These are phyloP conservation scores for Pseudopithomyces chartarum DNA, from an alignment of 2,329 filamentous ascomycete genomes.

Conservation along the genomic window DNA sequence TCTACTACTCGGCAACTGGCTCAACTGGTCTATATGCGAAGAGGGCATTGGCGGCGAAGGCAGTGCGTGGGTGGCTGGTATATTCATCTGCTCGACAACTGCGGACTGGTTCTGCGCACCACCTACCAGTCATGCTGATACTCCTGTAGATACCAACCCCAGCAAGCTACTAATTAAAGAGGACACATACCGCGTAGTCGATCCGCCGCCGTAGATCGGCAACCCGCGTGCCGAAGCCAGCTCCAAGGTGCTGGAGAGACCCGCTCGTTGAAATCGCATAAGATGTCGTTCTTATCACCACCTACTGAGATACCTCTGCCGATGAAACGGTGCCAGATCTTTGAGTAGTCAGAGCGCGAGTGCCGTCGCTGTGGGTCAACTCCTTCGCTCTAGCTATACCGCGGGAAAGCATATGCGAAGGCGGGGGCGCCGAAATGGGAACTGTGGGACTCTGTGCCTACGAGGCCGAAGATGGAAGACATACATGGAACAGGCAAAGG, in stretches of 20 bases:
- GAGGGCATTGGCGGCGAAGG: no score
- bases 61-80: no score
- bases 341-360: not conserved
- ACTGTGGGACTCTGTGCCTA: constrained; percentile 20
- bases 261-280: not conserved
- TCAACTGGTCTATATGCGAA: no score
- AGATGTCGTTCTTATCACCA: not conserved
- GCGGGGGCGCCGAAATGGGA: constrained; percentile 25
- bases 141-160: no score
- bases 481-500: constrained; percentile 34
- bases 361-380: constrained; percentile 13
- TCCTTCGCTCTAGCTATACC: constrained; percentile 14
- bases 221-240: not conserved
- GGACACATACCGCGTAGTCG: no score
- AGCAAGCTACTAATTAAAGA: no score
- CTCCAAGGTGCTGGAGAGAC: not conserved
- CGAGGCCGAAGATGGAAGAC: constrained; percentile 17
- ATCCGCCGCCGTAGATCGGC: no score
- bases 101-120: no score
- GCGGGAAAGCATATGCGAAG: constrained; percentile 26
- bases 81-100: no score
- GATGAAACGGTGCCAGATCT: not conserved
- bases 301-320: not conserved
- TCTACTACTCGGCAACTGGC: no score
- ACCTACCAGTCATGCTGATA: no score